These are phyloP conservation scores for Fusarium luffae DNA, from an alignment of 2,329 filamentous ascomycete species.

Conservation along the genomic window DNA sequence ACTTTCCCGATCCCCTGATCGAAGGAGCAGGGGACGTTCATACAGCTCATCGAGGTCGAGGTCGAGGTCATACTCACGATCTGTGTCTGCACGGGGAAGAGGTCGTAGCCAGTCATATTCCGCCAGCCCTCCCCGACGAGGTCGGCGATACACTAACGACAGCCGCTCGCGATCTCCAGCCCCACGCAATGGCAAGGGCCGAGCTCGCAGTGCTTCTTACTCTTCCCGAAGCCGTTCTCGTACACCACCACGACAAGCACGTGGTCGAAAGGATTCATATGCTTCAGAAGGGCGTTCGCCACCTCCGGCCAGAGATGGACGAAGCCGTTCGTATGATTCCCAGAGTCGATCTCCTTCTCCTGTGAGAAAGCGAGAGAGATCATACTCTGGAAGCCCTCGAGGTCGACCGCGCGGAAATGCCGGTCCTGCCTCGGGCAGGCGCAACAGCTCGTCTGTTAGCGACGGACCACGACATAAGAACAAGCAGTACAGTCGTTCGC, in stretches of 20 bases:
- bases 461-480: slow-evolving; percentile 43
- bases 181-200: slow-evolving; percentile 43
- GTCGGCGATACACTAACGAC: slow-evolving; percentile 39
- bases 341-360: slow-evolving; percentile 41
- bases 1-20: slow-evolving; percentile 45
- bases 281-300: slow-evolving; percentile 2
- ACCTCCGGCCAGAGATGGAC: slow-evolving; percentile 32
- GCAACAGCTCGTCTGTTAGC: slow-evolving; percentile 52
- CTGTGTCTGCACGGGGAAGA: slow-evolving; percentile 47
- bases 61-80: slow-evolving; percentile 61
- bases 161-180: slow-evolving; percentile 48
- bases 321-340: slow-evolving; percentile 41
- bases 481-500: slow-evolving; percentile 45
- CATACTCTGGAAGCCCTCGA: slow-evolving; percentile 39
- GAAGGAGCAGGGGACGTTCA: slow-evolving; percentile 42
- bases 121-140: slow-evolving; percentile 47
- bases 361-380: slow-evolving; percentile 35
- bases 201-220: slow-evolving; percentile 47
- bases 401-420: slow-evolving; percentile 38
- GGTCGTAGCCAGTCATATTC: slow-evolving; percentile 45
- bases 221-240: slow-evolving; percentile 50
- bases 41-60: slow-evolving; percentile 52
- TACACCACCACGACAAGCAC: slow-evolving; percentile 40
- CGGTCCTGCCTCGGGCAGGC: slow-evolving; percentile 33
- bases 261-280: slow-evolving; percentile 4